phyloP scores from a whole-genome alignment of 805 yeast species.

The Starmerella powellii region DNA sequence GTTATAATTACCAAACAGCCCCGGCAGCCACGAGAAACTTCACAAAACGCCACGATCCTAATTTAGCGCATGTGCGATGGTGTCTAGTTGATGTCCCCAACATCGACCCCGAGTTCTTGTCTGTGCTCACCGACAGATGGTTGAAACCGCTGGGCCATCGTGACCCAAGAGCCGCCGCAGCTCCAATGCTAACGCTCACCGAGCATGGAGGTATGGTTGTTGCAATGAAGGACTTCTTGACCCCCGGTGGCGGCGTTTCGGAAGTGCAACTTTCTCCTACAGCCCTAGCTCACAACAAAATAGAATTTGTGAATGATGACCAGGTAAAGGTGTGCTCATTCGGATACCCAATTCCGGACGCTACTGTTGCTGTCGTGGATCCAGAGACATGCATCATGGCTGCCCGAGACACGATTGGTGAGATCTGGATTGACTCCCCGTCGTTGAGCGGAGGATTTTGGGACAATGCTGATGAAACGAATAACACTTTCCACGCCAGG shows the following conservation, averaged over 20 bases:
- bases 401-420: conserved; percentile 74
- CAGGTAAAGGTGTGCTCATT: conserved; percentile 58
- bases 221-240: conserved; percentile 79
- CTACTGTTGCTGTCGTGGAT: conserved; percentile 83
- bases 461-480: conserved; percentile 57
- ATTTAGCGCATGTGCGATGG: conserved; percentile 72
- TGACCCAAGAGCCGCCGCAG: conserved; percentile 59
- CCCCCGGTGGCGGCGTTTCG: conserved; percentile 37
- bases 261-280: conserved; percentile 62
- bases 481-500: conserved; percentile 66
- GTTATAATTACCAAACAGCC: conserved; percentile 80
- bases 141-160: conserved; percentile 78
- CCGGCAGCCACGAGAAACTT: conserved; percentile 76
- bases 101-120: conserved; percentile 86
- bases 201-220: conserved; percentile 96
- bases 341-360: conserved; percentile 91
- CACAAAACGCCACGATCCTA: conserved; percentile 61
- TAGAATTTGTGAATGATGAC: conserved; percentile 47
- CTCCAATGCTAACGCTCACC: conserved; percentile 77
- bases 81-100: conserved; percentile 79
- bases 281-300: conserved; percentile 58
- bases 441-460: conserved; percentile 84
- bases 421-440: conserved; percentile 94
- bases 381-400: conserved; percentile 77
- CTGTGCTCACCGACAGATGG: conserved; percentile 80